Base-by-base conservation (phyloP, 2,329 filamentous ascomycete genomes). In the Colletotrichum tropicale region DNA sequence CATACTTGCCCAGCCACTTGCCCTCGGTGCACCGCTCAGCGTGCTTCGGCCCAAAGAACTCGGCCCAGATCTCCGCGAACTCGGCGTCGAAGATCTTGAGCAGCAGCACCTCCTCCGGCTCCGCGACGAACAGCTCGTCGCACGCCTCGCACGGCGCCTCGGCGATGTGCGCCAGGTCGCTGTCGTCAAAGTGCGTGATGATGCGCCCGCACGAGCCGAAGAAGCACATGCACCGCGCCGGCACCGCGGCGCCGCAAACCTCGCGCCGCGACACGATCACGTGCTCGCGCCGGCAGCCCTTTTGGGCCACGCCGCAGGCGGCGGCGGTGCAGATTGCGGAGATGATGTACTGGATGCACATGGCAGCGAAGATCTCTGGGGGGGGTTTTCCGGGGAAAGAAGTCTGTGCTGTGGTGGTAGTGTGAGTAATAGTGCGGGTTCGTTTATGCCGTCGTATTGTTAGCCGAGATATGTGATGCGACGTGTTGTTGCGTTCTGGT, bases 281-380 rank as follows among this genome's bases (percentile, higher is more conserved):
- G 64, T 75, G 73, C 15, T 58, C 34, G 43, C 69, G 55, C 28
- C 34, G 52, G 73, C 73, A 73, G 24, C 68, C 61, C 10, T 43
- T 13, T 10, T 13, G 72, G 55, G 60, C 24, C 7, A 18, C 28
- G 62, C 48, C 56, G 30, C 16, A 8, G 2, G 21, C 55, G 18
- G 70, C 62, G 26, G 16, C 30, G 55, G 34, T 34, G 62, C 73
- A 73, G 43, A 36, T 48, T 48, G 73, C 73, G n/a, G 73, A 61
- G 64, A 70, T 58, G 34, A 68, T 75, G 70, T 70, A 75, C 70
- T 75, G 73, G 64, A 68, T 73, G 70, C 73, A 72, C 73, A 75
- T 68, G 62, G 6, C 8, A 58, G 21, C 15, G 56, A 12, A 32
- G 55, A 36, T 68, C 28, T 67, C 21, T 24, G n/a, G 55, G 32